Evolutionary conservation across 2,329 filamentous ascomycete species (phyloP).

Genomic region (Curvularia spicifera): DNA sequence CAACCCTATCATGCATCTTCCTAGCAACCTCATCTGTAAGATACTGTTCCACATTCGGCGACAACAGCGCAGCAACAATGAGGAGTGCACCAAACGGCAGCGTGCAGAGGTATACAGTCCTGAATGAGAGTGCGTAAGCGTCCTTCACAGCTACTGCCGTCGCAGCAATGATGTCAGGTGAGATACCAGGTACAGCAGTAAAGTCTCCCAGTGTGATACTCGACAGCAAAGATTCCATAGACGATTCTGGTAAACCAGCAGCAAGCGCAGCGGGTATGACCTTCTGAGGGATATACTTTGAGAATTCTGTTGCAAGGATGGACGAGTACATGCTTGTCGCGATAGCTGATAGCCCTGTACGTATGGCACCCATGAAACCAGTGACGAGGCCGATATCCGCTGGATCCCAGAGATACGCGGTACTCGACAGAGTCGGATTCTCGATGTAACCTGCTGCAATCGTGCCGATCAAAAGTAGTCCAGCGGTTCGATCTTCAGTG

Average conservation of each 20-base stretch:
- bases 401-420: slow-evolving; percentile 40
- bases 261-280: slow-evolving; percentile 33
- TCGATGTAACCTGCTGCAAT: slow-evolving; percentile 42
- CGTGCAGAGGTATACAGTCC: slow-evolving; percentile 54
- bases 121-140: slow-evolving; percentile 55
- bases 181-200: slow-evolving; percentile 35
- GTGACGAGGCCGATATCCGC: slow-evolving; percentile 43
- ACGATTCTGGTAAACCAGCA: slow-evolving; percentile 34
- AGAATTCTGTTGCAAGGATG: slow-evolving; percentile 38
- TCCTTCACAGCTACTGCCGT: slow-evolving; percentile 47
- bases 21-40: slow-evolving; percentile 55
- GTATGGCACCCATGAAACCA: slow-evolving; percentile 41
- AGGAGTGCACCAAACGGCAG: slow-evolving; percentile 46
- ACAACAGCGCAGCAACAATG: slow-evolving; percentile 49
- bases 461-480: slow-evolving; percentile 34
- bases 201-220: slow-evolving; percentile 35
- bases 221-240: slow-evolving; percentile 30
- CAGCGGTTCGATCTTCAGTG: slow-evolving; percentile 30
- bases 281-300: slow-evolving; percentile 36
- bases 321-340: slow-evolving; percentile 41
- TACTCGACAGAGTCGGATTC: slow-evolving; percentile 37
- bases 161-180: slow-evolving; percentile 33
- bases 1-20: slow-evolving; percentile 46
- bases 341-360: slow-evolving; percentile 34
- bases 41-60: slow-evolving; percentile 54